Conservation (phyloP, 257 asterid species). For the Petunia secreta region DNA sequence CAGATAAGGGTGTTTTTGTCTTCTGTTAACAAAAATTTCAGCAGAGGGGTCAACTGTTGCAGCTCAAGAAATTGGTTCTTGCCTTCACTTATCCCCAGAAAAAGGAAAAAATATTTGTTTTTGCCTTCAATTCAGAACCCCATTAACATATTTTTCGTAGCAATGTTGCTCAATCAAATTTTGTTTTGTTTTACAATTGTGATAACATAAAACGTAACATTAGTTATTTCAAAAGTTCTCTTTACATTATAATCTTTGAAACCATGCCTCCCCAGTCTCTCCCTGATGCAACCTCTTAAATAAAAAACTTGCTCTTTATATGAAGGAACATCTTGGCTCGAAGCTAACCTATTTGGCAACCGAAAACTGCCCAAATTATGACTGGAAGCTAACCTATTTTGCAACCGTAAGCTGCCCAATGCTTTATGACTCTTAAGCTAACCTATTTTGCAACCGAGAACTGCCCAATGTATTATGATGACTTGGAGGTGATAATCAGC, state of each 20-base stretch:
- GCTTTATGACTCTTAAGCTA: no score
- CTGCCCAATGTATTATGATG: no score
- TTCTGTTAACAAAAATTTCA: conserved; percentile 45
- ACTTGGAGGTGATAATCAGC: no score
- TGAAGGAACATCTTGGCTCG: no score
- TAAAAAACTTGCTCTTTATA: no score
- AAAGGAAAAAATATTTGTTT: neutral
- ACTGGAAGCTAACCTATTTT: no score
- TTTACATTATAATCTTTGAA: neutral
- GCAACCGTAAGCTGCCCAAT: no score
- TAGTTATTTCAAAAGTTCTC: neutral
- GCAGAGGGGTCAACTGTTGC: neutral
- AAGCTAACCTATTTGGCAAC: no score
- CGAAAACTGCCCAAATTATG: no score
- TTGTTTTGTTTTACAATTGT: neutral
- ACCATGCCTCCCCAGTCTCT: no score
- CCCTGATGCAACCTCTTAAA: no score
- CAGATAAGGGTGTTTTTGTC: conserved; percentile 77
- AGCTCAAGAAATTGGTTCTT: neutral
- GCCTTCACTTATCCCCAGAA: neutral
- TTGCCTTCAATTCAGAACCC: conserved; percentile 6
- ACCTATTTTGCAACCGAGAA: no score
- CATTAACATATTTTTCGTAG: neutral
- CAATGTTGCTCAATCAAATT: conserved; percentile 7
- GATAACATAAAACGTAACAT: neutral